Conservation (phyloP, 2,329 filamentous ascomycete genomes). For the Aspergillus floridensis region DNA sequence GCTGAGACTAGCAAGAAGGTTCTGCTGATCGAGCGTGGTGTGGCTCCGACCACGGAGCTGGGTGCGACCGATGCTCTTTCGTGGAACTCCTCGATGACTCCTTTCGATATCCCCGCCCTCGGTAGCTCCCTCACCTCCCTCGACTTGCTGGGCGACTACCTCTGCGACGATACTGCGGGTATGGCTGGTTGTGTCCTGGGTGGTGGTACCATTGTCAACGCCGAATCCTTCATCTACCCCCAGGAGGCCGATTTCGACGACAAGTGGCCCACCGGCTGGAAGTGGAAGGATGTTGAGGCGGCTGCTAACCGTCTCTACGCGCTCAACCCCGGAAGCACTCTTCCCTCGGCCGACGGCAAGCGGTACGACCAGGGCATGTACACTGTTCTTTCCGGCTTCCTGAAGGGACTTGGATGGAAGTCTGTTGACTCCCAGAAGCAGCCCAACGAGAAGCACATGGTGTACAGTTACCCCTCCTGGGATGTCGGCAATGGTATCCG, state of each 20-base stretch:
- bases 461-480: constrained; percentile 62
- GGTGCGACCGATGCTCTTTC: constrained; percentile 17
- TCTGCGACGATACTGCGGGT: constrained; percentile 19
- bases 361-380: constrained; percentile 65
- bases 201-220: constrained; percentile 20
- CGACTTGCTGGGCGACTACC: constrained; percentile 16
- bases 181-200: constrained; percentile 22
- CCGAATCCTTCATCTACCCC: constrained; percentile 33
- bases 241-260: constrained; percentile 65
- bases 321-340: constrained; percentile 67
- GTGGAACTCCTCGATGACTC: constrained; percentile 20
- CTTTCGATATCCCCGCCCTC: constrained; percentile 19
- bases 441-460: constrained; percentile 63
- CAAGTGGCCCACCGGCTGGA: constrained; percentile 71
- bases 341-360: constrained; percentile 63
- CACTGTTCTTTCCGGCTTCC: constrained; percentile 58
- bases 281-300: constrained; percentile 58
- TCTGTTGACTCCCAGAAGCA: constrained; percentile 58
- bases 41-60: constrained; percentile 13
- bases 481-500: constrained; percentile 66
- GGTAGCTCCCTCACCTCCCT: constrained; percentile 14
- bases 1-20: constrained; percentile 20
- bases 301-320: constrained; percentile 62
- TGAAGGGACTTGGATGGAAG: constrained; percentile 60
- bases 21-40: constrained; percentile 20